Evolutionary conservation across 1,284 basidiomycete species (phyloP), one percentile per base, ranked within the genome.

Genomic region (Phylloporus gajari): DNA sequence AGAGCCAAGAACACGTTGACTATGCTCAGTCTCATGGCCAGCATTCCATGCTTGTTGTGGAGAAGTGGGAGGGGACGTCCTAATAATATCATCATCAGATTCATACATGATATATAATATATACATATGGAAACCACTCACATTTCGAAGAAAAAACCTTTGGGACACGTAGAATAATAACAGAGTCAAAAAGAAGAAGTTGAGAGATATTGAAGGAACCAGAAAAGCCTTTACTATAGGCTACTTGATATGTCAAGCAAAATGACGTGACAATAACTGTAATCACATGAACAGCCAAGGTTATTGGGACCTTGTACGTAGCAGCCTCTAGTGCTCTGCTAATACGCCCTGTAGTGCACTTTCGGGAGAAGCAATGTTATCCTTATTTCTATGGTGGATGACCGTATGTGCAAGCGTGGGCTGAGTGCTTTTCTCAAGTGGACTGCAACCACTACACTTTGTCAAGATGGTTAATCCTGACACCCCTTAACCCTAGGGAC

Each of bases 291-390:
- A 53, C 51, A 53, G 44, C 15, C 15, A 19, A 44, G 44, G 44
- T 44, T 44, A 44, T 44, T 12, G 19, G 15, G n/a, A n/a, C n/a
- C n/a, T n/a, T n/a, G 35, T 61, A 61, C 11, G 21, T 61, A 38
- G 60, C 35, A 40, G 60, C 32, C 60, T 61, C 35, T 61, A 61
- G 35, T n/a, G 32, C 60, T 61, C 60, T 40, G 60, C 60, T 38
- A 61, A 61, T 61, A 61, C 11, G 60, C 35, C 35, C 35, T 35
- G 1, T 61, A 40, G 60, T 61, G 60, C 35, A 63, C 62, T 63
- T 30, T 63, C 5, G 62, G 62, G n/a, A 46, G 35, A 35, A 35
- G n/a, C 8, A 35, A 35, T 35, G 35, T 35, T 35, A 35, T 35
- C 35, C 35, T 35, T 35, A 35, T 35, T 35, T 35, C 5, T 35